These are phyloP conservation scores for Postia placenta DNA, from an alignment of 768 basidiomycete species.

Conservation along the genomic window DNA sequence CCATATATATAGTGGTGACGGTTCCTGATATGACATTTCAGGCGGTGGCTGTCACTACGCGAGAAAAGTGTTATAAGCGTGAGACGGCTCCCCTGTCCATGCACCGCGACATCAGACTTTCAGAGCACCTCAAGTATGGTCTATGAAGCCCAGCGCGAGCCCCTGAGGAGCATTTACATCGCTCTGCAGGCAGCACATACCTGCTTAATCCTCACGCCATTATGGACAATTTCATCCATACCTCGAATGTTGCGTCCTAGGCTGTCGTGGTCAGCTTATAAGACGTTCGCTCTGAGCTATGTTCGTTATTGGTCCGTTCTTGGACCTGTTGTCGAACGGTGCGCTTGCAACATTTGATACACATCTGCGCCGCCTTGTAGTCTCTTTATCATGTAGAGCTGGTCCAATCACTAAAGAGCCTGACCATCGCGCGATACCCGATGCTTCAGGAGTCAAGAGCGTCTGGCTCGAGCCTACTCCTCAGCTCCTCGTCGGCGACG, in stretches of 20 bases:
- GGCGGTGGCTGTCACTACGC: too few species aligned
- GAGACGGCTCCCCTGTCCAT: too few species aligned
- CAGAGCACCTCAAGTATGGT: too few species aligned
- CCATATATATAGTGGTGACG: too few species aligned
- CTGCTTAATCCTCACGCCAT: neutral
- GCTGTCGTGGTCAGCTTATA: neutral
- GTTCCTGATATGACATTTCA: too few species aligned
- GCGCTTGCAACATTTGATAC: neutral
- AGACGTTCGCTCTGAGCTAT: neutral
- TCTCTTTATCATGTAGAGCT: neutral
- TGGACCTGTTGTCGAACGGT: neutral
- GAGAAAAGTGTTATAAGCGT: too few species aligned
- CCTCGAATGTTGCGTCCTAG: neutral
- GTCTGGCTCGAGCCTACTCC: constrained; percentile 9
- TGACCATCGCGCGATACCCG: neutral
- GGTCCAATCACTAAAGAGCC: neutral
- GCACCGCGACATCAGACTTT: too few species aligned
- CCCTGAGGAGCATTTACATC: too few species aligned
- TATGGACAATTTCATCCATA: neutral
- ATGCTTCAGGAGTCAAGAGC: constrained; percentile 1
- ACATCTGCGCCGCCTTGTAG: neutral
- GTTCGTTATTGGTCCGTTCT: neutral
- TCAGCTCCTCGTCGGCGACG: constrained; percentile 16
- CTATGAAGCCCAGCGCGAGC: too few species aligned
- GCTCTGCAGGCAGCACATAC: too few species aligned